Conservation (phyloP, 257 asterid genomes). For the Solanum bulbocastanum region DNA sequence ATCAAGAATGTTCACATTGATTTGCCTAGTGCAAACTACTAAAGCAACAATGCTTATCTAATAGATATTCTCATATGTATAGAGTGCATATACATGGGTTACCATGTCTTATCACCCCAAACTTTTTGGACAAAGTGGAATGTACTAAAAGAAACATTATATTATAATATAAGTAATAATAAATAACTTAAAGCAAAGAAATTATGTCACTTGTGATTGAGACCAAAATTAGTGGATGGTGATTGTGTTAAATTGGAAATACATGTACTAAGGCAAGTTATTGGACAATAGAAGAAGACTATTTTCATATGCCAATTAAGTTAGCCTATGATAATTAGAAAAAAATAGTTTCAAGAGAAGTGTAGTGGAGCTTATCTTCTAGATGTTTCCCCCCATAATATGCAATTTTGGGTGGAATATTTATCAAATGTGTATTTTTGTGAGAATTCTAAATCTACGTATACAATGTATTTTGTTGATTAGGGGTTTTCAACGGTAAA, state of each 20-base stretch:
- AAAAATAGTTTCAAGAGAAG: neutral
- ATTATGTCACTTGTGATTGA: neutral
- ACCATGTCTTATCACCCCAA: neutral
- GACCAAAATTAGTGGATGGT: neutral
- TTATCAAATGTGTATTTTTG: neutral
- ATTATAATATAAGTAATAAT: neutral
- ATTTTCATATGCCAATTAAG: neutral
- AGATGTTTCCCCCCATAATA: neutral
- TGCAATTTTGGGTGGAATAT: neutral
- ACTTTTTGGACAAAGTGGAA: neutral
- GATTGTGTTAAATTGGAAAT: neutral
- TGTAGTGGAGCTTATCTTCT: neutral
- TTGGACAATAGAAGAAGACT: neutral
- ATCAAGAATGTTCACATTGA: neutral
- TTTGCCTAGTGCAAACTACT: neutral
- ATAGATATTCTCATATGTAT: neutral
- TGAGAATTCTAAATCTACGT: neutral
- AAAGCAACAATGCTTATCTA: neutral
- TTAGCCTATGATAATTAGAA: neutral
- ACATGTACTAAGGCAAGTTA: neutral
- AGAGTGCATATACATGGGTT: neutral
- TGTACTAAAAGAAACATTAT: neutral
- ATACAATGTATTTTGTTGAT: neutral
- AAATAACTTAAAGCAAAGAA: neutral
- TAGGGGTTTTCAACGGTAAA: neutral